These are phyloP conservation scores for Penicillium lagena DNA, from an alignment of 495 filamentous ascomycete genomes.

Conservation along the genomic window DNA sequence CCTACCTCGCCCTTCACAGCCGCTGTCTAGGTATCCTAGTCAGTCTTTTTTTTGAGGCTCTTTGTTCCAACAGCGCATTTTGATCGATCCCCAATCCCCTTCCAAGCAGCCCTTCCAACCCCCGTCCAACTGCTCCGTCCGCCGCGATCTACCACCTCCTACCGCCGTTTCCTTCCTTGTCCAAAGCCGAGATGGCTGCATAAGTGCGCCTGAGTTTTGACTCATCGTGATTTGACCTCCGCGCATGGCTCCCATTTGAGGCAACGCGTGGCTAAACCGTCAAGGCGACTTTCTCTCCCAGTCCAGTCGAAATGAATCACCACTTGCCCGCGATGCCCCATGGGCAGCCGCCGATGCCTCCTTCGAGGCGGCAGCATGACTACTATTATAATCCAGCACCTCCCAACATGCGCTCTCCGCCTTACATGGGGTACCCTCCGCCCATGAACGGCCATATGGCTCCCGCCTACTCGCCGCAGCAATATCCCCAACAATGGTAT, in stretches of 20 bases:
- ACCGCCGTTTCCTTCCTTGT: conserved; percentile 1
- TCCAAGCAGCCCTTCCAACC: background rate
- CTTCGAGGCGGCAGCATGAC: conserved; percentile 44
- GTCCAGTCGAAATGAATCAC: conserved; percentile 49
- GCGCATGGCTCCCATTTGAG: conserved; percentile 41
- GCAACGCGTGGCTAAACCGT: conserved; percentile 37
- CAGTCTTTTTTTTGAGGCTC: background rate
- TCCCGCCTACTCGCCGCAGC: conserved; percentile 36
- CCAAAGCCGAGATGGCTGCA: conserved; percentile 31
- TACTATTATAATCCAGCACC: conserved; percentile 38
- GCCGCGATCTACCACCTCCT: background rate
- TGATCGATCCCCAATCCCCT: background rate
- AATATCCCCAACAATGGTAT: conserved; percentile 41
- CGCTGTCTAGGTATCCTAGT: too few species aligned
- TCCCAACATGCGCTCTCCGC: conserved; percentile 39
- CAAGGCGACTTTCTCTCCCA: conserved; percentile 29
- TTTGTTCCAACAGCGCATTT: background rate
- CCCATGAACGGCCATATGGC: conserved; percentile 41
- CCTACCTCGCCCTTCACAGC: background rate
- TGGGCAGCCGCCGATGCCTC: conserved; percentile 49
- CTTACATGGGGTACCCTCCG: conserved; percentile 40
- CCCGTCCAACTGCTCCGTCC: conserved; percentile 1
- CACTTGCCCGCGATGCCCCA: conserved; percentile 47
- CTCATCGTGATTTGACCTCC: conserved; percentile 9
- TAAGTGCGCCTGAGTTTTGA: conserved; percentile 21